These are phyloP conservation scores for Myxozyma lipomycoides DNA, from an alignment of 805 yeast species.

Conservation along the genomic window DNA sequence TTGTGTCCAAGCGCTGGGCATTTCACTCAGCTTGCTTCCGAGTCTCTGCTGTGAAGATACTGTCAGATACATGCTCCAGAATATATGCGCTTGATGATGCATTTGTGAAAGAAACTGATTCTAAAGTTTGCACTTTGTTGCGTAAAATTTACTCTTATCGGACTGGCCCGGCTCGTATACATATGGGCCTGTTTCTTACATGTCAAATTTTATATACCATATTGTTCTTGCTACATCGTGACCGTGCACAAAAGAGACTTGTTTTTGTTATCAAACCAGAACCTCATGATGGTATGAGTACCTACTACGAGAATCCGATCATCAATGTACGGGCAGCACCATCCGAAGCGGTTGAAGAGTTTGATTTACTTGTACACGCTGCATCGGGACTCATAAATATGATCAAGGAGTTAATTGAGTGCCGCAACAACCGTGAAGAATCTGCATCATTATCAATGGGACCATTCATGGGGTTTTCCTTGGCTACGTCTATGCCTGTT, in stretches of 20 bases:
- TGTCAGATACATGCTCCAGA: slow-evolving; percentile 14
- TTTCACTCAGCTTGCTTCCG: slow-evolving; percentile 21
- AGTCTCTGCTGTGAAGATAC: slow-evolving; percentile 11
- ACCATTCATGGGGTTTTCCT: slow-evolving; percentile 22
- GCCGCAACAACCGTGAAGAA: slow-evolving; percentile 19
- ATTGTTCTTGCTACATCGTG: slow-evolving; percentile 17
- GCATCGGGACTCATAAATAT: slow-evolving; percentile 8
- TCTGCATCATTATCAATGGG: slow-evolving; percentile 11
- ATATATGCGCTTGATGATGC: slow-evolving; percentile 6
- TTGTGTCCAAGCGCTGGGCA: slow-evolving; percentile 1
- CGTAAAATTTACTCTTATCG: slow-evolving; percentile 9
- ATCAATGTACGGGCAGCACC: slow-evolving; percentile 10
- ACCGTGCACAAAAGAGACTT: slow-evolving; percentile 14
- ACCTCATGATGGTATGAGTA: slow-evolving; percentile 14
- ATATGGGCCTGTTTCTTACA: slow-evolving; percentile 18
- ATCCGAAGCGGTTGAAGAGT: not conserved
- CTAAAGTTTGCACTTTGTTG: slow-evolving; percentile 7
- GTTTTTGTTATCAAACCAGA: slow-evolving; percentile 21
- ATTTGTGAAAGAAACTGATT: slow-evolving; percentile 19
- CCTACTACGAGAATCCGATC: slow-evolving; percentile 20
- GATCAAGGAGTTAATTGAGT: slow-evolving; percentile 12
- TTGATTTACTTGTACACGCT: not conserved
- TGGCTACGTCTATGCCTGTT: slow-evolving; percentile 15
- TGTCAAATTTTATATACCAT: slow-evolving; percentile 19
- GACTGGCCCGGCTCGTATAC: slow-evolving; percentile 15